phyloP scores from a whole-genome alignment of 2,329 filamentous ascomycete species.

The Dactylella cylindrospora region DNA sequence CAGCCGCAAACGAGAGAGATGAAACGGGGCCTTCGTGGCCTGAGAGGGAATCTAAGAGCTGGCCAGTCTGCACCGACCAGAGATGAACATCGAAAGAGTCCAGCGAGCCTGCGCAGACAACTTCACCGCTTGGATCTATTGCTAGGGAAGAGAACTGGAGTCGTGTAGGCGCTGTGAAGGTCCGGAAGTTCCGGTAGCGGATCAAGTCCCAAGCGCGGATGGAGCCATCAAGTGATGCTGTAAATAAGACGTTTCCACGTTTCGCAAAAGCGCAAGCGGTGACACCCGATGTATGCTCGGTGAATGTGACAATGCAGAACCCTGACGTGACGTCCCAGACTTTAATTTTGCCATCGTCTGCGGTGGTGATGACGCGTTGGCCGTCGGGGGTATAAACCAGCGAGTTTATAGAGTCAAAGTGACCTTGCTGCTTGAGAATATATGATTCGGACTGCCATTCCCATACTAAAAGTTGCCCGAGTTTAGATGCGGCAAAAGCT shows the following conservation, averaged over 20 bases:
- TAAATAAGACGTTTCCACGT: conserved; percentile 93
- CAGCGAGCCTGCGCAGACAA: conserved; percentile 89
- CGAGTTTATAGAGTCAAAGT: conserved; percentile 93
- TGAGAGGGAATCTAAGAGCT: conserved; percentile 83
- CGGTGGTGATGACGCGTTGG: conserved; percentile 85
- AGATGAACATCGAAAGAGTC: conserved; percentile 98
- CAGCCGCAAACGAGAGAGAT: conserved; percentile 81
- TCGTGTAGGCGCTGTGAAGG: conserved; percentile 89
- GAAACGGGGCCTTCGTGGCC: conserved; percentile 95
- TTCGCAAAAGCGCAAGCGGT: conserved; percentile 94
- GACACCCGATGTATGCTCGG: conserved; percentile 90
- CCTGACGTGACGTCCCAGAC: conserved; percentile 96
- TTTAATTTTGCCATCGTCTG: conserved; percentile 97
- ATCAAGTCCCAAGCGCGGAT: conserved; percentile 95
- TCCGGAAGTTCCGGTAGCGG: conserved; percentile 93
- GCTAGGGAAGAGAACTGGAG: conserved; percentile 91
- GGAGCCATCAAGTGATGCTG: conserved; percentile 89
- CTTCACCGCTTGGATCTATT: conserved; percentile 95
- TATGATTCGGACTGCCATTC: conserved; percentile 99
- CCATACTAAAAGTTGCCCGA: conserved; percentile 96
- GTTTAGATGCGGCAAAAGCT: conserved; percentile 90
- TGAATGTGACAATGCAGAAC: conserved; percentile 97
- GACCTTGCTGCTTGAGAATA: conserved; percentile 95
- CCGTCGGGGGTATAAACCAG: conserved; percentile 92
- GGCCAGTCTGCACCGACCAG: conserved; percentile 97